Percentiles rank a stretch among this genome's conserved stretches.
Conservation (phyloP, 2,329 filamentous ascomycete species). For the Pseudogymnoascus sp. region DNA sequence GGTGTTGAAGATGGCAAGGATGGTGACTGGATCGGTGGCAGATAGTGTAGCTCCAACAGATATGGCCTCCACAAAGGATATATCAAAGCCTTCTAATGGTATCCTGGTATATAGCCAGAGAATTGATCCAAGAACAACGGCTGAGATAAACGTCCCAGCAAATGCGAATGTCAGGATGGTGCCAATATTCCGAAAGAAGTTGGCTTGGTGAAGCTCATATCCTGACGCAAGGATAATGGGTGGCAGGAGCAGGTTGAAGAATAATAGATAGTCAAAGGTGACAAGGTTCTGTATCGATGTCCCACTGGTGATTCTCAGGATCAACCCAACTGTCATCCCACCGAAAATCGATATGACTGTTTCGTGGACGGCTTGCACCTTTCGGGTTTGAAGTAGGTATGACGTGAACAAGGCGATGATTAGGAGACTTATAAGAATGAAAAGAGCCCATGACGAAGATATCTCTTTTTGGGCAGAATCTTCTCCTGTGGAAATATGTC, state of each 20-base stretch:
- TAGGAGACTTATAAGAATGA: constrained; percentile 90
- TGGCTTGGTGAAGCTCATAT: constrained; percentile 95
- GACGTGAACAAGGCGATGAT: constrained; percentile 93
- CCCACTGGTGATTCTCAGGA: constrained; percentile 73
- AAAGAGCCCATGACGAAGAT: constrained; percentile 91
- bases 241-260: constrained; percentile 97
- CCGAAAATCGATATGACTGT: constrained; percentile 98
- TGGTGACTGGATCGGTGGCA: constrained; percentile 94
- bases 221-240: constrained; percentile 96
- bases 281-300: constrained; percentile 83
- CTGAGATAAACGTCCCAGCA: constrained; percentile 92
- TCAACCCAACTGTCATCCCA: constrained; percentile 92
- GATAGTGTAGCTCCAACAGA: constrained; percentile 94
- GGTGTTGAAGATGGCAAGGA: constrained; percentile 96
- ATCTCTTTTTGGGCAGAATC: constrained; percentile 90
- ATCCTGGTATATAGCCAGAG: constrained; percentile 84
- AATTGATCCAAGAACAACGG: constrained; percentile 83
- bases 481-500: constrained; percentile 40
- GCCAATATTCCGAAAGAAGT: constrained; percentile 98
- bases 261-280: constrained; percentile 98
- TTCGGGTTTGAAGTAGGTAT: constrained; percentile 93
- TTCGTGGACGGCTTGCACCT: constrained; percentile 95
- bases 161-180: constrained; percentile 97
- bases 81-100: constrained; percentile 74
- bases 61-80: constrained; percentile 92